Conservation (phyloP, 805 yeast genomes). For the Pichia kluyveri region DNA sequence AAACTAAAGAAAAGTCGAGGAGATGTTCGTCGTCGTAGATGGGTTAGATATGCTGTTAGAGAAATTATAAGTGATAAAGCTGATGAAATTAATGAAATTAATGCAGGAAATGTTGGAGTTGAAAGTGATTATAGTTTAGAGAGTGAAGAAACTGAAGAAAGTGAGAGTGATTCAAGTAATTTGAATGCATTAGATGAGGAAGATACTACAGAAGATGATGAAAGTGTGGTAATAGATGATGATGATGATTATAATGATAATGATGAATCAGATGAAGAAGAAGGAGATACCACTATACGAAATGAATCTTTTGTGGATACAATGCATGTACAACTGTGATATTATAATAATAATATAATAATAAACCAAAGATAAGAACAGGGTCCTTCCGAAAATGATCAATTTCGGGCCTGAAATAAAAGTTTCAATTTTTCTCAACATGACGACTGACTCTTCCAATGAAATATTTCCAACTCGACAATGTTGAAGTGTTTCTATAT, state of each 20-base stretch:
- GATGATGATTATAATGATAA: not conserved
- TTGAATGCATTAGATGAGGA: not conserved
- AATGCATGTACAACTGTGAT: not conserved
- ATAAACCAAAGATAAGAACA: too few relatives aligned
- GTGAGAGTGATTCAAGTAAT: not conserved
- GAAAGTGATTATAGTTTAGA: not conserved
- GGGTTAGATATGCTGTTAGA: slow-evolving; percentile 42
- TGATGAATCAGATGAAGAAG: not conserved
- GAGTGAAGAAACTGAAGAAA: not conserved
- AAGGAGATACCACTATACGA: not conserved
- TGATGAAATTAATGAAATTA: not conserved
- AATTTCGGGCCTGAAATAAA: too few relatives aligned
- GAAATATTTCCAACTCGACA: too few relatives aligned
- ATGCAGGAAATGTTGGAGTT: not conserved
- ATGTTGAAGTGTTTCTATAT: too few relatives aligned
- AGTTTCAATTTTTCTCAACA: too few relatives aligned
- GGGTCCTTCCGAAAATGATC: too few relatives aligned
- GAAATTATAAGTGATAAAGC: slow-evolving; percentile 7
- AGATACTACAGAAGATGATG: not conserved
- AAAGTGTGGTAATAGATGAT: not conserved
- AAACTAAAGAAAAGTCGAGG: slow-evolving; percentile 25
- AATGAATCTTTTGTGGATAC: not conserved
- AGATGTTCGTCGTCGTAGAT: slow-evolving; percentile 53
- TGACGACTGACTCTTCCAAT: too few relatives aligned
- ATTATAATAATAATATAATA: too few relatives aligned